Evolutionary conservation across 129 eudicot genomes (phyloP).

Genomic region (Saposhnikovia divaricata): DNA sequence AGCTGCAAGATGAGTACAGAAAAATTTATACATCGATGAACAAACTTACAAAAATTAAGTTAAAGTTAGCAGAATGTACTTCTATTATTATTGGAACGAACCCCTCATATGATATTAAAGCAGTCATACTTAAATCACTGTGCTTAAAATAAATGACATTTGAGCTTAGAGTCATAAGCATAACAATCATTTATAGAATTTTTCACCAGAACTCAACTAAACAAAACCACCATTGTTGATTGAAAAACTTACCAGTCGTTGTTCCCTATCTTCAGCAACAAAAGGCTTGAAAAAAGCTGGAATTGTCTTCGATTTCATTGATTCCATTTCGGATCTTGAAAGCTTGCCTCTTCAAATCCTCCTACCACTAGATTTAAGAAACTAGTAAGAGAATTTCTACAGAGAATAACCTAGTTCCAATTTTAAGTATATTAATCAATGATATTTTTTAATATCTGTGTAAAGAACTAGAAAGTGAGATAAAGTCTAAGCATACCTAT

Average conservation of each 20-base stretch:
- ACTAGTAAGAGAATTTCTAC: not conserved
- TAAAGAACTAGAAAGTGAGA: too few relatives aligned
- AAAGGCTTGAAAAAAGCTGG: constrained; percentile 6
- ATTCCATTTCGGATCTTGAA: not conserved
- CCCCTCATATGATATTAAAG: not conserved
- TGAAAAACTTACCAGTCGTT: not conserved
- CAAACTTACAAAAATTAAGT: not conserved
- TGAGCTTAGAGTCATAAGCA: not conserved
- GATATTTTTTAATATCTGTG: not conserved
- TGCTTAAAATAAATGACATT: not conserved
- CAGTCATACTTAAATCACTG: not conserved
- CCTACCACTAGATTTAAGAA: not conserved
- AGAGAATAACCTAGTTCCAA: not conserved
- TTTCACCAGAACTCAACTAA: not conserved
- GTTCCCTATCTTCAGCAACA: not conserved
- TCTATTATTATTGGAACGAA: not conserved
- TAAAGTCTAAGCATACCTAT: too few relatives aligned
- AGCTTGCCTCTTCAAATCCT: not conserved
- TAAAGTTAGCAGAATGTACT: not conserved
- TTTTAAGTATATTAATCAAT: not conserved
- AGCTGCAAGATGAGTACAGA: constrained; percentile 4
- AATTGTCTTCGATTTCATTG: not conserved
- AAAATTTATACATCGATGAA: not conserved
- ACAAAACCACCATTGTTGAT: not conserved
- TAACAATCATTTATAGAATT: not conserved